Base-by-base conservation (phyloP, 176 grass and related monocot species). In the Thalia dealbata region DNA sequence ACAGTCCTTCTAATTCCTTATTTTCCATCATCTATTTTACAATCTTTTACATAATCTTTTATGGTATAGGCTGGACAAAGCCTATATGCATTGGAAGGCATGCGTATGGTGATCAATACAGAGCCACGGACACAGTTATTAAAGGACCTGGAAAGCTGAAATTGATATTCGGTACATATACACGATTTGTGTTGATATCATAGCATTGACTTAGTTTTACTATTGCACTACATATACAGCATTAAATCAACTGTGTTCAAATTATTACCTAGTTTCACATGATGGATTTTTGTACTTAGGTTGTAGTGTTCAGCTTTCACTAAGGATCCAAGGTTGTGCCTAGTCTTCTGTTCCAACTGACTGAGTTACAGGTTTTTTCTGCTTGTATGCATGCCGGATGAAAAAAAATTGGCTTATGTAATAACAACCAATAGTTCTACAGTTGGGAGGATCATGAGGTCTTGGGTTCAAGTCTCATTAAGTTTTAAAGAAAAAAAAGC, bases 81-180 rank as follows among this genome's bases (percentile, higher is more conserved):
- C 90, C 95, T 23, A 99, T 99, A 79, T 99, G 90, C 84, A 92
- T 99, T 22, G 95, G 95, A 68, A 99, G 95, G 60, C 90, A 99
- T 72, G 95, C 95, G 25, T 99, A 91, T 85, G 95, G 95, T 75
- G 95, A 99, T 73, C 90, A 99, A 74, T 99, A 99, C 81, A 80
- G 85, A 77, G 90, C 95, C n/a, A 91, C 90, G 8, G 95, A 99
- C 82, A 84, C 73, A 41, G 79, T 91, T 76, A 78, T 99, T 81
- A 52, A 88, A 77, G 87, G 95, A 68, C 85, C 95, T 78, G 95
- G 95, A 73, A 99, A 91, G 70, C 90, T 99, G 29, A 99, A 93
- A 85, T 83, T 99, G 85, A 67, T 99, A 72, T 99, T 93, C 88
- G 87, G 95, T 99, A 72, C 86, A 90, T 42, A 18, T 15, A 32